Percentiles rank a stretch among this genome's conserved stretches.
These are phyloP conservation scores for Candida gigantensis DNA, from an alignment of 1,139 yeast genomes.

Conservation along the genomic window DNA sequence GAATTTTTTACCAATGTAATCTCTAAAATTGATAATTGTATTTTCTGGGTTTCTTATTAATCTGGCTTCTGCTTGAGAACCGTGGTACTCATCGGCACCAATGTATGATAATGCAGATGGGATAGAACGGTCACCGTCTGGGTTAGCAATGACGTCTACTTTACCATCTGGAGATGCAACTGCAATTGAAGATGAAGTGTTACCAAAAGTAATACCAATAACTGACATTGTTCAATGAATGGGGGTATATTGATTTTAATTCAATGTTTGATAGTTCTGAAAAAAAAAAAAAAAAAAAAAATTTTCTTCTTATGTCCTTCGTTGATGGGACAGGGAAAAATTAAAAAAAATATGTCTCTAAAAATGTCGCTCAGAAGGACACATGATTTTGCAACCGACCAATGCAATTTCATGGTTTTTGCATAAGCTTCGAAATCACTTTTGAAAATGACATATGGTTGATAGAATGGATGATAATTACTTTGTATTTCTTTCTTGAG, in stretches of 20 bases:
- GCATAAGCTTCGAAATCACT: no score
- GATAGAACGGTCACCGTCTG: constrained; percentile 97
- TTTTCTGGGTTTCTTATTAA: constrained; percentile 84
- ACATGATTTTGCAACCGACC: no score
- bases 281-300: not conserved
- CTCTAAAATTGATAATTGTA: constrained; percentile 92
- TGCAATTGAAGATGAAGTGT: constrained; percentile 93
- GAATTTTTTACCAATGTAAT: constrained; percentile 77
- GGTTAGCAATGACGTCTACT: constrained; percentile 97
- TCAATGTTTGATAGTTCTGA: no score
- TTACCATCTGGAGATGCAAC: constrained; percentile 85
- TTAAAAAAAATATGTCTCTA: no score
- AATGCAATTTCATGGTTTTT: no score
- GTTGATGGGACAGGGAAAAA: not conserved
- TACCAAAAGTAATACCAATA: constrained; percentile 96
- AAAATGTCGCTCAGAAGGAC: no score
- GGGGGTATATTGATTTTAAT: not conserved
- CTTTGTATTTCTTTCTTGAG: no score
- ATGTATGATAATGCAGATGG: constrained; percentile 92
- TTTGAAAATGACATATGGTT: no score
- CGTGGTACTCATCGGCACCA: constrained; percentile 95
- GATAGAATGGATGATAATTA: no score
- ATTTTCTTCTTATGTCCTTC: not conserved
- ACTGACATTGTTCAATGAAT: constrained; percentile 40
- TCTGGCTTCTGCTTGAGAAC: constrained; percentile 93